Conservation (phyloP, 805 yeast genomes). For the Candida glaebosa region DNA sequence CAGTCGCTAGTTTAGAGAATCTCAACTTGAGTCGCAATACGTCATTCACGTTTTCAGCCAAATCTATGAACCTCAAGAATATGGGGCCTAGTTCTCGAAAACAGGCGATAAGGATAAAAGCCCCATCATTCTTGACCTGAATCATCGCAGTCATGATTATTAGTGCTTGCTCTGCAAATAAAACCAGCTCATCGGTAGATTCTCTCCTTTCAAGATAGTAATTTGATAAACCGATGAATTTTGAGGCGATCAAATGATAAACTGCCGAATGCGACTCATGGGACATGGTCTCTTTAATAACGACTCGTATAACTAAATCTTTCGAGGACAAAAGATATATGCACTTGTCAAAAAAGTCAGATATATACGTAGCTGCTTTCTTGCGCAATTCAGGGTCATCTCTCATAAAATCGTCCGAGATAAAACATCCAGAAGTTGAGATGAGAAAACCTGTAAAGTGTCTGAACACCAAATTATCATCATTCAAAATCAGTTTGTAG, state of each 20-base stretch:
- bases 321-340: conserved; percentile 46
- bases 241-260: conserved; percentile 45
- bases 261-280: conserved; percentile 61
- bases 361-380: conserved; percentile 34
- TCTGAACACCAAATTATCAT: conserved; percentile 49
- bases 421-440: conserved; percentile 62
- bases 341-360: conserved; percentile 50
- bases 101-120: conserved; percentile 29
- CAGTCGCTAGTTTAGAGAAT: conserved; percentile 36
- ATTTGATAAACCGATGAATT: conserved; percentile 37
- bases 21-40: conserved; percentile 40
- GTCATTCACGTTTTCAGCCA: conserved; percentile 25
- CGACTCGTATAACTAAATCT: conserved; percentile 59
- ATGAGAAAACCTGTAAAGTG: conserved; percentile 74
- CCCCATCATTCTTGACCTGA: conserved; percentile 29
- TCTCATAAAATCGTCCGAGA: conserved; percentile 27
- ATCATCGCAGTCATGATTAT: conserved; percentile 43
- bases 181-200: conserved; percentile 25
- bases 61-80: conserved; percentile 24
- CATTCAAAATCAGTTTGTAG: conserved; percentile 22
- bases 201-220: conserved; percentile 25
- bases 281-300: conserved; percentile 67
- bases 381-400: conserved; percentile 21
- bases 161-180: conserved; percentile 49
- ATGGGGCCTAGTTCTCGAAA: conserved; percentile 28